These are phyloP conservation scores for Zea luxurians DNA, from an alignment of 176 grass and related monocot genomes.

Conservation along the genomic window DNA sequence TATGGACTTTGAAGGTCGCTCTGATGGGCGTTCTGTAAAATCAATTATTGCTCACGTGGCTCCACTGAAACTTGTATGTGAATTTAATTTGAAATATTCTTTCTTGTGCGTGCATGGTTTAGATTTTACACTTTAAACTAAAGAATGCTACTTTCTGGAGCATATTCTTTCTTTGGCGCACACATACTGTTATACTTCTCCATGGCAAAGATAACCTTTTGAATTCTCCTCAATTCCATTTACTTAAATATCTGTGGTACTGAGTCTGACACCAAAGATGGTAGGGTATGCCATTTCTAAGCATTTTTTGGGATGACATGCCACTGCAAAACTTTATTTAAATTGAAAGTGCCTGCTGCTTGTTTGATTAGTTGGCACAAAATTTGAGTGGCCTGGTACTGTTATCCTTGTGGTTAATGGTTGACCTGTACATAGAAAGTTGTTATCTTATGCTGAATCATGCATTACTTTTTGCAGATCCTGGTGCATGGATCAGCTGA, in stretches of 20 bases:
- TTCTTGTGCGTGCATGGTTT: constrained; percentile 22
- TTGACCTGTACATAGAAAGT: constrained; percentile 11
- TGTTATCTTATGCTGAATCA: constrained; percentile 22
- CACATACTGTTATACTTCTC: constrained; percentile 9
- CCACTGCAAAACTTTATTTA: constrained; percentile 8
- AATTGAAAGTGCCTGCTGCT: neutral
- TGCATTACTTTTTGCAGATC: constrained; percentile 50
- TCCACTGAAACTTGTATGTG: constrained; percentile 89
- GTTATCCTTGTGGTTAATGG: constrained; percentile 23
- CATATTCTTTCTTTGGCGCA: constrained; percentile 5
- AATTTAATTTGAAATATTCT: neutral
- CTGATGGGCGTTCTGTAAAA: constrained; percentile 91
- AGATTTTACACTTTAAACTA: constrained; percentile 33
- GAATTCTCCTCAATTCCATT: constrained; percentile 17
- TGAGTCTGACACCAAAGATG: neutral
- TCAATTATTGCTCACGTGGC: constrained; percentile 91
- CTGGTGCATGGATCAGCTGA: constrained; percentile 89
- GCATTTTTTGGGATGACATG: constrained; percentile 8
- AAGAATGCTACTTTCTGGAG: neutral
- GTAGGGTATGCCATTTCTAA: constrained; percentile 30
- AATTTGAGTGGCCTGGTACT: constrained; percentile 26
- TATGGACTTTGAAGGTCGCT: constrained; percentile 99
- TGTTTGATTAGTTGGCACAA: constrained; percentile 15
- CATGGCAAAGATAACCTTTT: neutral
- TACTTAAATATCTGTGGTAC: constrained; percentile 5